Percentiles rank a stretch among this genome's conserved stretches.
These are phyloP conservation scores for Penstemon barbatus DNA, from an alignment of 257 asterid genomes.

Conservation along the genomic window DNA sequence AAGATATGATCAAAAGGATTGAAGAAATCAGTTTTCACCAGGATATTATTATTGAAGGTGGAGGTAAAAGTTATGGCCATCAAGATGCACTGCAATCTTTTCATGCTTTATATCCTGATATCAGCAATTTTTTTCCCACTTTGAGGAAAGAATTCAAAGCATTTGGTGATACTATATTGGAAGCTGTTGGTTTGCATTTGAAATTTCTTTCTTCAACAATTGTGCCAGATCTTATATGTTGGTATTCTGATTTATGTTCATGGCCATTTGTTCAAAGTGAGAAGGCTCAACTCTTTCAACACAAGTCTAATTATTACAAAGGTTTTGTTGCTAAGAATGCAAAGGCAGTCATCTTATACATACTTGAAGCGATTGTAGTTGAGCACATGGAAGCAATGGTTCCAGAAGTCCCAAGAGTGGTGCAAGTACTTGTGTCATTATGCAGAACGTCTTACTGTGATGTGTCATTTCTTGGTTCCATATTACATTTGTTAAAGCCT, in stretches of 20 bases:
- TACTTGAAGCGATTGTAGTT: conserved; percentile 83
- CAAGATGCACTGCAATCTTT: conserved; percentile 55
- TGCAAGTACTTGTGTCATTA: conserved; percentile 73
- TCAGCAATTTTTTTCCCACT: conserved; percentile 75
- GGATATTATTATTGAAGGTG: conserved; percentile 36
- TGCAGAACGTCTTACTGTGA: conserved; percentile 74
- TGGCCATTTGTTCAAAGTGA: conserved; percentile 73
- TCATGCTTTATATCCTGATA: conserved; percentile 63
- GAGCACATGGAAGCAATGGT: conserved; percentile 91
- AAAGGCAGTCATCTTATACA: conserved; percentile 77
- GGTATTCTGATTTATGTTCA: conserved; percentile 89
- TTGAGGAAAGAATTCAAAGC: conserved; percentile 76
- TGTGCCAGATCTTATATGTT: conserved; percentile 85
- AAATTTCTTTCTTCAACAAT: conserved; percentile 68
- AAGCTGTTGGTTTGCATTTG: conserved; percentile 92
- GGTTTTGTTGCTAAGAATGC: conserved; percentile 94
- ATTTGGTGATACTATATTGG: conserved; percentile 84
- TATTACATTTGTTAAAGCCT: conserved; percentile 71
- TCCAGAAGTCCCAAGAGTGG: conserved; percentile 85
- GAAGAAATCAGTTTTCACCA: conserved; percentile 37
- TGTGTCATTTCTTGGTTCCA: conserved; percentile 77
- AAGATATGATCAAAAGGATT: conserved; percentile 36
- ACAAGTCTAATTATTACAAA: conserved; percentile 50
- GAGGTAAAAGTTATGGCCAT: conserved; percentile 36
- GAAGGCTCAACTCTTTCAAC: conserved; percentile 35